Evolutionary conservation across 2,329 filamentous ascomycete species (phyloP).

Genomic region (Colletotrichum lini): DNA sequence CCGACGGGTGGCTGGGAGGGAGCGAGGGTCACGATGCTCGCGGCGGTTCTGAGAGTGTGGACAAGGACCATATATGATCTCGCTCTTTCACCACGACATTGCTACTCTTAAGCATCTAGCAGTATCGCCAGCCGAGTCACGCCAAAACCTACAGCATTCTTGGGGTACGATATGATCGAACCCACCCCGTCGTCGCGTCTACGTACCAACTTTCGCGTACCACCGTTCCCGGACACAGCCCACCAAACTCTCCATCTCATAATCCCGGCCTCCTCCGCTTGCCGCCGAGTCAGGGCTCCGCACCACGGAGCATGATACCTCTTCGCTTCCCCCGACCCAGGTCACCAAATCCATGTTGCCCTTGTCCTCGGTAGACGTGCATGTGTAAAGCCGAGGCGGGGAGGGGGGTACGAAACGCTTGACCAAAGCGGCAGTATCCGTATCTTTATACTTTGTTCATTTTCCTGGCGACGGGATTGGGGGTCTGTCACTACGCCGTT

Average conservation of each 20-base stretch:
- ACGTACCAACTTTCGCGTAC: not conserved
- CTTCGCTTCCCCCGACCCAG: not conserved
- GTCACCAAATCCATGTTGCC: no score
- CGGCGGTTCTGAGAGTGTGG: not conserved
- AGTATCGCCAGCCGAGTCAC: not conserved
- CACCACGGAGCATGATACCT: not conserved
- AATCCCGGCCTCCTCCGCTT: not conserved
- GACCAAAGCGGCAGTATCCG: no score
- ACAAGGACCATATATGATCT: not conserved
- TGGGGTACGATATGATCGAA: not conserved
- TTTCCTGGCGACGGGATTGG: no score
- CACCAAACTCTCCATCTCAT: not conserved
- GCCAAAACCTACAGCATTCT: not conserved
- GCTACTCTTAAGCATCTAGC: no score
- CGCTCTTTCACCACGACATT: not conserved
- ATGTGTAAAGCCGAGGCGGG: no score
- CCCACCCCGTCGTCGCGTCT: not conserved
- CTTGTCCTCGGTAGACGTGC: no score
- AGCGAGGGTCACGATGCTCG: no score
- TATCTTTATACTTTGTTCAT: not conserved
- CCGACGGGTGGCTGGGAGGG: not conserved
- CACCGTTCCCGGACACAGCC: not conserved
- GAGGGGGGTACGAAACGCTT: no score
- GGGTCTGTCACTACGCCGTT: no score
- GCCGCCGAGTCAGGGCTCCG: not conserved